A percentile compares a stretch with the other conserved stretches of the same genome.
These are phyloP conservation scores for Boletus vermiculosoides DNA, from an alignment of 768 basidiomycete species.

Conservation along the genomic window DNA sequence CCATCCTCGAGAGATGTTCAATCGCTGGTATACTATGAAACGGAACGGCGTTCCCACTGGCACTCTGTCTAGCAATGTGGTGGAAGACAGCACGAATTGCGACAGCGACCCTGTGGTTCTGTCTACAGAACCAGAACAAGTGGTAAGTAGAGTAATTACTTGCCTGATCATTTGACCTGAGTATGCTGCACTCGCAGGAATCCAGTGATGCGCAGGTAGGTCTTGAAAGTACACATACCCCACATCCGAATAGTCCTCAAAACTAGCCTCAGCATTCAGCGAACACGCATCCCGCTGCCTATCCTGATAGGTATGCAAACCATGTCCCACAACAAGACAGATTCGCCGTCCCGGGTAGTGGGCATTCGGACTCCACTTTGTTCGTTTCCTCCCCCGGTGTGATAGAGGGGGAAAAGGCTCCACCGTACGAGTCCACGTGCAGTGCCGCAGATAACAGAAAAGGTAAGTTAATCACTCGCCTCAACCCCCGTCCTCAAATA, in stretches of 20 bases:
- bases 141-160: neutral
- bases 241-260: neutral
- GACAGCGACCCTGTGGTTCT: too few relatives aligned
- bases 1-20: neutral
- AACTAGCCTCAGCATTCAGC: neutral
- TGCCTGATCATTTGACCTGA: neutral
- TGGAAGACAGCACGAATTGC: neutral
- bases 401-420: neutral
- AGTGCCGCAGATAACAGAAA: neutral
- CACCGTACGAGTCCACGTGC: neutral
- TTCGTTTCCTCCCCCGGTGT: neutral
- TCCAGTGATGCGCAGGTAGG: neutral
- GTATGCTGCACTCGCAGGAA: neutral
- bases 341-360: neutral
- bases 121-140: neutral
- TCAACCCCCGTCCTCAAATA: neutral
- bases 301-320: neutral
- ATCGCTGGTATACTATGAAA: neutral
- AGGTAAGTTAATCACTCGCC: neutral
- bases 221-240: neutral
- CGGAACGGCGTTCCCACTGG: neutral
- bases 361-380: neutral
- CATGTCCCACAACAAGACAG: too few relatives aligned
- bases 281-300: neutral
- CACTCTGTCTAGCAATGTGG: neutral